Evolutionary conservation across 148 eudicot genomes (phyloP), one percentile per base, ranked within the genome.

Genomic region (Rheum nobile): DNA sequence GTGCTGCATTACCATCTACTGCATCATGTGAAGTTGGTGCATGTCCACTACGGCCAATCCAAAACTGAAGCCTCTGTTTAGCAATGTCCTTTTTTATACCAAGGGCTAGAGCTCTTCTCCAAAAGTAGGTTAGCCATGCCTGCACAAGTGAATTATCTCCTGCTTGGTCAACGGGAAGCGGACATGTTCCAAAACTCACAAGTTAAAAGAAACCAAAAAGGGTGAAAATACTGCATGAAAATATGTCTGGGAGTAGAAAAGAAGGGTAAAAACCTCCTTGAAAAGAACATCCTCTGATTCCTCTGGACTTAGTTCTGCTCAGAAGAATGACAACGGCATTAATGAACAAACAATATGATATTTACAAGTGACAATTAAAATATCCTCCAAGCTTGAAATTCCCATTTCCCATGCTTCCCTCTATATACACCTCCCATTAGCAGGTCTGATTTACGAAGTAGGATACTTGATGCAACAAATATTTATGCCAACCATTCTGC

Each of bases 271-370:
- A 29, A 94, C 98, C 98, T 94, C 97, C 78, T 91, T 94, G 79
- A 94, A 94, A 71, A 94, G 97, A 78, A 94, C 97, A 84, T 94
- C 97, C 76, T 91, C 98, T 10, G 98, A 89, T 47, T 94, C 98
- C 80, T 91, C 98, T 57, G 91, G 85, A 77, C 88, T 88, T 75
- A 94, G 73, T 57, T 94, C 98, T 94, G 97, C 22, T 12, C 10
- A 71, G 48, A 43, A 11, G 67, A 13, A 69, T 7, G 24, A 22
- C 26, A 68, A 72, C 43, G 6, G 39, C 32, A 12, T 41, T 8
- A 69, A 43, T 28, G 21, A 32, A 8, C 19, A 26, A 63, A 26
- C 69, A 46, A 11, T 11, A 46, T 46, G 17, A 46, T 46, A 46
- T 46, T 48, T 17, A 48, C 54, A 48, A 48, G 17, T 46, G 55